These are phyloP conservation scores for Trichoderma koningii DNA, from an alignment of 2,329 filamentous ascomycete species.

Conservation along the genomic window DNA sequence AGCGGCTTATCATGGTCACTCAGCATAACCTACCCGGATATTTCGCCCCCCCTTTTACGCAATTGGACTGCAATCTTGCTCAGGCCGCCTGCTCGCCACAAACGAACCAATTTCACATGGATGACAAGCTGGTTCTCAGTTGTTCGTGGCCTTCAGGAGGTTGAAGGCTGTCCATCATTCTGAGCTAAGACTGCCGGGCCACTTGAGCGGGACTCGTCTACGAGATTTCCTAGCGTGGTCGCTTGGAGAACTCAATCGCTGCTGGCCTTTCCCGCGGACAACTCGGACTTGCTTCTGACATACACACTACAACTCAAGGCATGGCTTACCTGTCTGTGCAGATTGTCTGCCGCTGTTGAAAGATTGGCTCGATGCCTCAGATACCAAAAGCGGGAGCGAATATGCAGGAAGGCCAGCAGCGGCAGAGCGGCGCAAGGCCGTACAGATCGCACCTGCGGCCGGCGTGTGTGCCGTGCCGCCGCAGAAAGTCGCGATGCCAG, in stretches of 20 bases:
- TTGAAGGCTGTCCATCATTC: background rate
- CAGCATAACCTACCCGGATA: background rate
- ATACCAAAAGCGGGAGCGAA: background rate
- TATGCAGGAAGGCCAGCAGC: conserved; percentile 21
- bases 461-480: conserved; percentile 61
- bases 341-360: background rate
- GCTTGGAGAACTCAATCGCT: background rate
- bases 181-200: conserved; percentile 8
- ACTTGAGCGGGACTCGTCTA: conserved; percentile 11
- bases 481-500: conserved; percentile 63
- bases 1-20: background rate
- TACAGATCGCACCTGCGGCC: conserved; percentile 64
- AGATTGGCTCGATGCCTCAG: background rate
- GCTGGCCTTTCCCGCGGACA: conserved; percentile 9
- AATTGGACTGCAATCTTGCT: background rate
- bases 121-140: background rate
- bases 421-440: conserved; percentile 43
- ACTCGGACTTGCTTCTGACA: background rate
- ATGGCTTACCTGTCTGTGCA: background rate
- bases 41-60: background rate
- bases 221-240: conserved; percentile 11
- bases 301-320: background rate
- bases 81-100: background rate
- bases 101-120: background rate
- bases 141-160: conserved; percentile 2